Evolutionary conservation across 1,284 basidiomycete species (phyloP).

Genomic region (Pholiota adiposa): DNA sequence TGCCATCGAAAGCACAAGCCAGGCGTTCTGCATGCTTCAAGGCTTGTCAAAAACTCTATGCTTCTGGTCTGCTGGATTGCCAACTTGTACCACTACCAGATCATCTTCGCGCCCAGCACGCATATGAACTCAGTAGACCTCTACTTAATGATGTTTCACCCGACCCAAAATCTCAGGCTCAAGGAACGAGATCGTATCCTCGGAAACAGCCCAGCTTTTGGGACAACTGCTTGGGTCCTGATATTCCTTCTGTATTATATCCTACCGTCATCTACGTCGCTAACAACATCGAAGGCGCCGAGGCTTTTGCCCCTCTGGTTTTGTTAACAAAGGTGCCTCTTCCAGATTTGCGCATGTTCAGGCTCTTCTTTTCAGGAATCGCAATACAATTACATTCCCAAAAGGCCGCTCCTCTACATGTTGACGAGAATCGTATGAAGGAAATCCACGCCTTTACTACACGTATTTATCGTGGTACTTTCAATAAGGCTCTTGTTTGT

Average conservation of each 20-base stretch:
- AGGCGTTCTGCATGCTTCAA: constrained; percentile 59
- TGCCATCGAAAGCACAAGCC: constrained; percentile 53
- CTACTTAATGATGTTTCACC: constrained; percentile 20
- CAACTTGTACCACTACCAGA: constrained; percentile 49
- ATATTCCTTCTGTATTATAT: constrained; percentile 45
- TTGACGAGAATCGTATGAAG: constrained; percentile 51
- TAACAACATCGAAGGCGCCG: constrained; percentile 30
- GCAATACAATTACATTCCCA: constrained; percentile 46
- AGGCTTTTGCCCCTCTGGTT: constrained; percentile 57
- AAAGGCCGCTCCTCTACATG: constrained; percentile 50
- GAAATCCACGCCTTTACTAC: constrained; percentile 64
- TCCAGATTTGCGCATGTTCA: constrained; percentile 56
- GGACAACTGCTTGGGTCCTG: constrained; percentile 41
- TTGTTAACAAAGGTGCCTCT: constrained; percentile 69
- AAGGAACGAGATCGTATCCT: constrained; percentile 56
- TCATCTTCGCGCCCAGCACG: constrained; percentile 23
- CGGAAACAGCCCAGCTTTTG: constrained; percentile 68
- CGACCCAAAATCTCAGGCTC: constrained; percentile 29
- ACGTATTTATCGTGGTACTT: constrained; percentile 60
- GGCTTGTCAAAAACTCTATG: constrained; percentile 55
- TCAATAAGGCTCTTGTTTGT: constrained; percentile 69
- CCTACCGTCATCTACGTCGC: constrained; percentile 53
- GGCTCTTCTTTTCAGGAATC: constrained; percentile 59
- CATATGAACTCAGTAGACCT: constrained; percentile 16
- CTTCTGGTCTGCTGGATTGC: constrained; percentile 53